A percentile compares a stretch with the other conserved stretches of the same genome.
Evolutionary conservation across 2,329 filamentous ascomycete genomes (phyloP).

Genomic region (Clonostachys byssicola): DNA sequence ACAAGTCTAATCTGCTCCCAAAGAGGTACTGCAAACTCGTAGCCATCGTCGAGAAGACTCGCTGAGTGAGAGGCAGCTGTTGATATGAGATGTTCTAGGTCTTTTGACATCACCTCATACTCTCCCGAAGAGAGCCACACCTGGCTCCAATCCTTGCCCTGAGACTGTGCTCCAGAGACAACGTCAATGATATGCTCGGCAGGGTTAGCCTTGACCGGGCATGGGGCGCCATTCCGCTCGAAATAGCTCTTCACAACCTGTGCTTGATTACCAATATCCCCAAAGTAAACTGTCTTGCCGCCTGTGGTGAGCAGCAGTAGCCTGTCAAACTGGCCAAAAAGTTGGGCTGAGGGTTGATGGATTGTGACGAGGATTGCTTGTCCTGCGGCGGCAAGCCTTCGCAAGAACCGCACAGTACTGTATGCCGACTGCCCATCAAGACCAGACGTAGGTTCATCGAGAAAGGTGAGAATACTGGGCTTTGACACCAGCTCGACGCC

Average conservation of each 20-base stretch:
- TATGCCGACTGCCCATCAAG: slow-evolving; percentile 87
- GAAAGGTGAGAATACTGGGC: slow-evolving; percentile 82
- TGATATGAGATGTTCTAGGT: slow-evolving; percentile 60
- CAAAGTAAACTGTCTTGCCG: slow-evolving; percentile 77
- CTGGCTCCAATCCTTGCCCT: slow-evolving; percentile 58
- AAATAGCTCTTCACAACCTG: slow-evolving; percentile 52
- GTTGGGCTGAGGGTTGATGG: slow-evolving; percentile 88
- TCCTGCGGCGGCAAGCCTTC: slow-evolving; percentile 83
- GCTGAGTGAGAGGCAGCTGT: slow-evolving; percentile 43
- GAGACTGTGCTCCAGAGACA: slow-evolving; percentile 27
- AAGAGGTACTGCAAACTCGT: slow-evolving; percentile 71
- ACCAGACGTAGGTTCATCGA: slow-evolving; percentile 93
- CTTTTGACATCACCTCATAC: slow-evolving; percentile 46
- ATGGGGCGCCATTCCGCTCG: slow-evolving; percentile 46
- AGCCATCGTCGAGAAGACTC: slow-evolving; percentile 41
- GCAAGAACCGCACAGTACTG: slow-evolving; percentile 82
- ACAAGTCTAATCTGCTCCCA: slow-evolving; percentile 60
- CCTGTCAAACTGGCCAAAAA: slow-evolving; percentile 87
- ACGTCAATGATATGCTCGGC: neutral
- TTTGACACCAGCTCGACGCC: slow-evolving; percentile 95
- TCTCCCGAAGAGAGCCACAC: slow-evolving; percentile 64
- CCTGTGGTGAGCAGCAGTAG: slow-evolving; percentile 75
- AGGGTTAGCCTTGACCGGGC: neutral
- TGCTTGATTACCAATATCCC: slow-evolving; percentile 63
- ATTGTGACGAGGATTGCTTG: slow-evolving; percentile 96